Conservation (phyloP, 495 filamentous ascomycete genomes). For the Venustampulla echinocandica region DNA sequence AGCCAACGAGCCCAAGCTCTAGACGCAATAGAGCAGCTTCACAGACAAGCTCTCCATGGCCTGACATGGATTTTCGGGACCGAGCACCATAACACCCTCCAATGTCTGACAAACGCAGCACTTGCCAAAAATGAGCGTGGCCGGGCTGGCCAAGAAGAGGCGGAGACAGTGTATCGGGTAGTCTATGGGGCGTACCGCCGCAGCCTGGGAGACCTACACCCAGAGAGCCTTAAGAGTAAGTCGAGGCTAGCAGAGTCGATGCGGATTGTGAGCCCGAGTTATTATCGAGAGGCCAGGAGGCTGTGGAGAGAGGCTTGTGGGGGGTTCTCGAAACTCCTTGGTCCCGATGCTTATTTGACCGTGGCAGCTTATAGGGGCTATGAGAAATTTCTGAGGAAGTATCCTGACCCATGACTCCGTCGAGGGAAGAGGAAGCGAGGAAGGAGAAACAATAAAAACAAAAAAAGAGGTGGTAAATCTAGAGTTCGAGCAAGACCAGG, state of each 20-base stretch:
- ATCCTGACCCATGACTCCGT: neutral
- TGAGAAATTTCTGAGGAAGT: constrained; percentile 4
- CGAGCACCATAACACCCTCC: constrained; percentile 8
- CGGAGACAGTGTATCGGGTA: neutral
- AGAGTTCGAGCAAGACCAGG: too few species aligned
- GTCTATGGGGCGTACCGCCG: neutral
- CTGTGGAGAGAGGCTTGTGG: constrained; percentile 10
- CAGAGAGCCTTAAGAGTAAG: constrained; percentile 9
- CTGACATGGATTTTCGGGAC: constrained; percentile 12
- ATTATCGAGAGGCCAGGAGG: constrained; percentile 4
- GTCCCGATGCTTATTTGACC: constrained; percentile 1
- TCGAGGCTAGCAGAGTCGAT: constrained; percentile 5
- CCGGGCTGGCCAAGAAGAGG: neutral
- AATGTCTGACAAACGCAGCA: constrained; percentile 4
- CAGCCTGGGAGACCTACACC: constrained; percentile 7
- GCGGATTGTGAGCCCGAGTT: neutral
- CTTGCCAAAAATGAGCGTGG: constrained; percentile 1
- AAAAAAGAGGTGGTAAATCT: neutral
- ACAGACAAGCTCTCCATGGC: constrained; percentile 1
- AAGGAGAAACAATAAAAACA: too few species aligned
- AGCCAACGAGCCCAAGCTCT: constrained; percentile 1
- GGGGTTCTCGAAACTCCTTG: constrained; percentile 4
- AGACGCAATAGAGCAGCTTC: constrained; percentile 2
- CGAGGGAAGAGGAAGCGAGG: neutral
- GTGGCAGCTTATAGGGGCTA: constrained; percentile 3